Evolutionary conservation across 768 basidiomycete species (phyloP).

Genomic region (Boletus rubropictus): DNA sequence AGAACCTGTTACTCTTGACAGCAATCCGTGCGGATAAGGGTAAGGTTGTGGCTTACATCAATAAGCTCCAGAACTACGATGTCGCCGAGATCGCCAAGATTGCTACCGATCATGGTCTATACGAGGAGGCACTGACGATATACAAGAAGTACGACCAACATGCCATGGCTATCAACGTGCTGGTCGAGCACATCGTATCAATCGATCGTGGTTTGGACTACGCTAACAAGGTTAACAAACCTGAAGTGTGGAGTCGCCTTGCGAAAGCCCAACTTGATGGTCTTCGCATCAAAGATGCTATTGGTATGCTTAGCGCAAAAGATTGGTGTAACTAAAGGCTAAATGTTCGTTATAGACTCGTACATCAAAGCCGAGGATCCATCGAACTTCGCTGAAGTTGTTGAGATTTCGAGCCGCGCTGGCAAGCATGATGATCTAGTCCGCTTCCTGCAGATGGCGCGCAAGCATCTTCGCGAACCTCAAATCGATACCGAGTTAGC

Average conservation of each 20-base stretch:
- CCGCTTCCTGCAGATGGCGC: conserved; percentile 96
- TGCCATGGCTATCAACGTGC: conserved; percentile 91
- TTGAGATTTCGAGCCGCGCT: conserved; percentile 91
- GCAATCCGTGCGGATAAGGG: conserved; percentile 97
- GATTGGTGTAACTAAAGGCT: background rate
- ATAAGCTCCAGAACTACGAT: conserved; percentile 95
- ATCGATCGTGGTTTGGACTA: conserved; percentile 95
- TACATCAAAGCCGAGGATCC: conserved; percentile 98
- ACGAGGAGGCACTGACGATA: conserved; percentile 94
- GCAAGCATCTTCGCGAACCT: conserved; percentile 93
- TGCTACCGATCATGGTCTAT: conserved; percentile 91
- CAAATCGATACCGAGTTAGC: conserved; percentile 98
- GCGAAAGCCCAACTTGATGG: conserved; percentile 99
- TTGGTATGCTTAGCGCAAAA: conserved; percentile 52
- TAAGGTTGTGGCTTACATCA: conserved; percentile 97
- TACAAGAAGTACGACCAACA: conserved; percentile 98
- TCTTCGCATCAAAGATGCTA: conserved; percentile 94
- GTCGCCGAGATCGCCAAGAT: conserved; percentile 92
- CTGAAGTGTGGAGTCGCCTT: conserved; percentile 94
- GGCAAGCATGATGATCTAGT: conserved; percentile 93
- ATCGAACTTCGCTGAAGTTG: conserved; percentile 88
- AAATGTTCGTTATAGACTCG: conserved; percentile 55
- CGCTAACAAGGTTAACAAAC: conserved; percentile 92
- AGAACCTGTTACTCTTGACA: conserved; percentile 91
- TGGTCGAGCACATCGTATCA: conserved; percentile 97